A percentile compares a stretch with the other conserved stretches of the same genome.
These are phyloP conservation scores for Malassezia brasiliensis DNA, from an alignment of 1,284 basidiomycete species.

Conservation along the genomic window DNA sequence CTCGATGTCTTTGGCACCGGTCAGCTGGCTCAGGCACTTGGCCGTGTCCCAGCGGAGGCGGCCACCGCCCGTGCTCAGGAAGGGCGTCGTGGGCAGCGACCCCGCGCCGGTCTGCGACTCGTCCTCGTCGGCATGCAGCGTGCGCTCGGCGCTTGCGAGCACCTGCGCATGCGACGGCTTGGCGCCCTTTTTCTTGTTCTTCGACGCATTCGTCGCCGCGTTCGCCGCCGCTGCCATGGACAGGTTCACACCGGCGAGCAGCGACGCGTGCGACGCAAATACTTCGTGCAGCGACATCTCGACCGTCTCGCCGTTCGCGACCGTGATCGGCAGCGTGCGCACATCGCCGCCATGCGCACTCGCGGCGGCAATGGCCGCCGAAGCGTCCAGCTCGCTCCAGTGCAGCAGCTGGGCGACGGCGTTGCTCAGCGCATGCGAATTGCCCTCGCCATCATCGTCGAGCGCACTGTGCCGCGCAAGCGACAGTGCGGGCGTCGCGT, in stretches of 20 bases:
- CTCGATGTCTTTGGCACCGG: slow-evolving; percentile 45
- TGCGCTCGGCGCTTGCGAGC: slow-evolving; percentile 11
- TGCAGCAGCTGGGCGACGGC: slow-evolving; percentile 17
- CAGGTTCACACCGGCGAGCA: slow-evolving; percentile 13
- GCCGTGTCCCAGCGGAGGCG: slow-evolving; percentile 42
- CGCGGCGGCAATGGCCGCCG: slow-evolving; percentile 8
- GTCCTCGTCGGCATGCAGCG: slow-evolving; percentile 25
- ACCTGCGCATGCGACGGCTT: slow-evolving; percentile 13
- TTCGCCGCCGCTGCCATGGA: not conserved
- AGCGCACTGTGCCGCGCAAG: slow-evolving; percentile 13
- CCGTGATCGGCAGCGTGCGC: not conserved
- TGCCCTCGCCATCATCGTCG: slow-evolving; percentile 13
- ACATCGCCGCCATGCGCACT: not conserved
- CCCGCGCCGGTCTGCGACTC: slow-evolving; percentile 22
- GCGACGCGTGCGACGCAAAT: slow-evolving; percentile 11
- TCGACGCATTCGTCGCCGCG: not conserved
- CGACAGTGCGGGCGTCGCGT: slow-evolving; percentile 2
- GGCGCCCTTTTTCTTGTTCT: slow-evolving; percentile 20
- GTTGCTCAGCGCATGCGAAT: slow-evolving; percentile 18
- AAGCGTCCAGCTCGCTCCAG: slow-evolving; percentile 13
- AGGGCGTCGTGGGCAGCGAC: slow-evolving; percentile 22
- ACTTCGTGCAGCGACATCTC: slow-evolving; percentile 1
- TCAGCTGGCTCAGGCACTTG: slow-evolving; percentile 41
- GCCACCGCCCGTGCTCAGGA: slow-evolving; percentile 31
- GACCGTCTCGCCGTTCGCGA: slow-evolving; percentile 1